Base-by-base conservation (phyloP, 345 rosid genomes). In the Linum tenue region DNA sequence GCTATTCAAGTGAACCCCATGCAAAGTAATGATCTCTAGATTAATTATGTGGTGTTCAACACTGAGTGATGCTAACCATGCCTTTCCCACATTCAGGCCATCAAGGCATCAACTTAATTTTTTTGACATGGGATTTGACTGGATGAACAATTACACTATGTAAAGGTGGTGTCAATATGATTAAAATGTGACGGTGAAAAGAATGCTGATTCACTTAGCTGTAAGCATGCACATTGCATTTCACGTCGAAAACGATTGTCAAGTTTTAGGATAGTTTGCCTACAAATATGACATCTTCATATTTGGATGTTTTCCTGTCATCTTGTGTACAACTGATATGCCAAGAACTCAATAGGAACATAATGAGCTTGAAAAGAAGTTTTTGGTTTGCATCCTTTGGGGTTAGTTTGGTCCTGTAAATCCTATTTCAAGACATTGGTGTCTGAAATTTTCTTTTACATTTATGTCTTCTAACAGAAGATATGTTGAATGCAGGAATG, bases 1-100 rank as follows among this genome's bases (percentile, higher is more conserved):
- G 96, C 56, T 94, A 94, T 84, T 88, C 96, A 74, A 88, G 91
- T 71, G 97, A 90, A 80, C 99, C 97, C 80, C 99, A 90, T 94
- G 96, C 97, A 67, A 94, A 89, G 99, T 94, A 88, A 77, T 67
- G 65, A 43, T 53, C 14, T 58, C 62, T 69, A 56, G n/a, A 43
- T 60, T 7, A 53, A 56, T 71, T 22, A 22, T 60, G 50, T 64
- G 55, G n/a, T 15, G 66, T 68, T 66, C 5, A 7, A 48, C 9
- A 5, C 53, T 48, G 14, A 43, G 50, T 43, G 10, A 43, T 43
- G 50, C 50, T 43, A 7, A 43, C 50, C 50, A 43, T 43, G 9
- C 6, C 3, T 43, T 7, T 43, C 10, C 50, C 6, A 43, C 10
- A 43, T 43, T 43, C 10, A 5, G 9, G 6, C 50, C 50, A 43